Percentiles rank a stretch among this genome's conserved stretches.
Evolutionary conservation across 2,329 filamentous ascomycete species (phyloP).

Genomic region (Drechslera avenae): DNA sequence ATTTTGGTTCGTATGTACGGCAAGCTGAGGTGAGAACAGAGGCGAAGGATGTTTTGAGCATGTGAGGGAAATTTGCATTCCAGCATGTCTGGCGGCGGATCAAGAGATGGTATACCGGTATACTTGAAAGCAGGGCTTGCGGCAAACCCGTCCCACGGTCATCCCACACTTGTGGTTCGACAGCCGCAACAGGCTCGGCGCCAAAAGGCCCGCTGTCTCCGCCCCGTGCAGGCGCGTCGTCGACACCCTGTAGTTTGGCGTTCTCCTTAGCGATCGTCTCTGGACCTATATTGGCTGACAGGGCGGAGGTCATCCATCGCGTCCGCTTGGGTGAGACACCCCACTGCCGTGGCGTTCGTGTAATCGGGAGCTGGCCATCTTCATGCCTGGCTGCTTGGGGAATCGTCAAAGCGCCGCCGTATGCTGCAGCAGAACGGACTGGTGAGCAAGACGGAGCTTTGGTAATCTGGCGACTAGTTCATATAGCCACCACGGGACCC

Average conservation of each 20-base stretch:
- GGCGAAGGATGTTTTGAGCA: background rate
- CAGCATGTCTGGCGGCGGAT: background rate
- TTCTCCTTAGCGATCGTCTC: constrained; percentile 23
- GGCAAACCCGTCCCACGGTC: constrained; percentile 2
- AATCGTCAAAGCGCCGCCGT: constrained; percentile 18
- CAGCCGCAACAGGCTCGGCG: constrained; percentile 20
- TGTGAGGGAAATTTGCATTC: background rate
- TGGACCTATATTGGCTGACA: constrained; percentile 34
- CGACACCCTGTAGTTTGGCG: constrained; percentile 23
- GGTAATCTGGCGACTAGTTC: constrained; percentile 4
- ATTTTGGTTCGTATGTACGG: background rate
- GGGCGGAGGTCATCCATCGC: background rate
- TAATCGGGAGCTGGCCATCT: constrained; percentile 4
- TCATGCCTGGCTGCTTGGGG: constrained; percentile 13
- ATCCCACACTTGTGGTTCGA: constrained; percentile 40
- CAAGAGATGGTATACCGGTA: background rate
- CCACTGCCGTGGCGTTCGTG: constrained; percentile 33
- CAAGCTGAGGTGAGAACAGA: background rate
- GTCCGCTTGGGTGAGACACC: constrained; percentile 31
- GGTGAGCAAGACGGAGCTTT: constrained; percentile 3
- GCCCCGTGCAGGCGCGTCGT: constrained; percentile 14
- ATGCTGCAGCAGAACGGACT: constrained; percentile 4
- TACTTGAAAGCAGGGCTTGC: background rate
- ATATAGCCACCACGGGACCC: constrained; percentile 27
- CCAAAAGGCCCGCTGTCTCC: constrained; percentile 6